Evolutionary conservation across 352 stramenopile genomes (phyloP), one percentile per base, ranked within the genome.

Genomic region (Blastocystis hominis): DNA sequence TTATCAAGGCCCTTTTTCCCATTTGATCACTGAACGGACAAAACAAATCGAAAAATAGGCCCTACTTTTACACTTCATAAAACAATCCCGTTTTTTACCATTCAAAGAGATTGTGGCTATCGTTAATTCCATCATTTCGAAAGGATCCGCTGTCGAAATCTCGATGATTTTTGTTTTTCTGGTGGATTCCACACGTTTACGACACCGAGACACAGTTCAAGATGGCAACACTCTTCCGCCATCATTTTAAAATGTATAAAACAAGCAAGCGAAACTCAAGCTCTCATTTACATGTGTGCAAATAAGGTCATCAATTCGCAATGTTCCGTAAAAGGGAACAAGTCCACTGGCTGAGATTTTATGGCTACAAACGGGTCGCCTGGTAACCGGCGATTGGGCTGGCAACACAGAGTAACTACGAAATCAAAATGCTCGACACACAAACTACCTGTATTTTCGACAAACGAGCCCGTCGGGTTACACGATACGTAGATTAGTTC

Each of bases 221-320:
- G 24, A 30, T 30, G 24, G 24, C 24, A n/a, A 13, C 50, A 0
- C 50, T 59, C n/a, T 59, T 59, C 10, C n/a, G 50, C n/a, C 50
- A 2, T 20, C 2, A 59, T 59, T 59, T 59, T 59, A 13, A 20
- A 59, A 59, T 59, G 50, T n/a, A 59, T n/a, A 13, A 68, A 68
- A 68, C 17, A 68, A 36, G 30, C 13, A 68, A 68, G 30, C 7
- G 30, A 68, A 68, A 68, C 7, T 15, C 7, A 36, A 59, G 3
- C 34, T 42, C 38, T 20, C 10, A 30, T 4, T 88, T 87, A 75
- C 59, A 90, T 88, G 9, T 88, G 78, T 84, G 98, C 96, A 89
- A 99, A 98, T 6, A 97, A 94, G 89, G 98, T 96, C 55, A 98
- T 95, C 92, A 99, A 96, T 91, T 99, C 96, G 90, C 94, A 98